These are phyloP conservation scores for Neurospora sp. DNA, from an alignment of 495 filamentous ascomycete species.

Conservation along the genomic window DNA sequence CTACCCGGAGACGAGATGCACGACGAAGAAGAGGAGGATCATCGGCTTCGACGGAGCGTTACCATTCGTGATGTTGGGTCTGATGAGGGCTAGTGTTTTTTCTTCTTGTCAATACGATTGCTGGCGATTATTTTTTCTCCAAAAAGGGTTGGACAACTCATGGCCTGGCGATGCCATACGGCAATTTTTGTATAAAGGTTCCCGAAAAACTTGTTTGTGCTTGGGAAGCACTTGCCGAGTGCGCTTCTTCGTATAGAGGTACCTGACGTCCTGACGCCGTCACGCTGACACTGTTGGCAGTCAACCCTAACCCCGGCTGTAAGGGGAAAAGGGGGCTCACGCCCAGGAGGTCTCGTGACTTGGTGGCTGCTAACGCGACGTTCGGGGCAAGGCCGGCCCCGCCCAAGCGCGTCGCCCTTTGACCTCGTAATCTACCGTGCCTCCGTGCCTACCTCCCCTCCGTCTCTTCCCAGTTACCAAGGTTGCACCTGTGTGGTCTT, in stretches of 20 bases:
- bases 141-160: background rate
- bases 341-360: background rate
- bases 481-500: background rate
- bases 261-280: background rate
- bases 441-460: background rate
- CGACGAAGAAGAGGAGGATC: slow-evolving; percentile 31
- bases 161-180: background rate
- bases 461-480: background rate
- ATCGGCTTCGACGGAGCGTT: slow-evolving; percentile 28
- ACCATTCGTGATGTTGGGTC: slow-evolving; percentile 20
- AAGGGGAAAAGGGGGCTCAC: background rate
- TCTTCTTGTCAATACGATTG: background rate
- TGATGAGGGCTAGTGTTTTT: background rate
- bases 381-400: background rate
- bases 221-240: background rate
- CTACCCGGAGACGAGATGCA: slow-evolving; percentile 53
- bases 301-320: background rate
- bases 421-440: background rate
- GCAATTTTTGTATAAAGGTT: background rate
- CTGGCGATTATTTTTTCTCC: background rate
- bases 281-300: background rate
- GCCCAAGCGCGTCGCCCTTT: background rate
- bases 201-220: background rate
- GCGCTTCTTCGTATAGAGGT: background rate
- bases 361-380: background rate